Evolutionary conservation across 1,284 basidiomycete species (phyloP).

Genomic region (Abortiporus biennis): DNA sequence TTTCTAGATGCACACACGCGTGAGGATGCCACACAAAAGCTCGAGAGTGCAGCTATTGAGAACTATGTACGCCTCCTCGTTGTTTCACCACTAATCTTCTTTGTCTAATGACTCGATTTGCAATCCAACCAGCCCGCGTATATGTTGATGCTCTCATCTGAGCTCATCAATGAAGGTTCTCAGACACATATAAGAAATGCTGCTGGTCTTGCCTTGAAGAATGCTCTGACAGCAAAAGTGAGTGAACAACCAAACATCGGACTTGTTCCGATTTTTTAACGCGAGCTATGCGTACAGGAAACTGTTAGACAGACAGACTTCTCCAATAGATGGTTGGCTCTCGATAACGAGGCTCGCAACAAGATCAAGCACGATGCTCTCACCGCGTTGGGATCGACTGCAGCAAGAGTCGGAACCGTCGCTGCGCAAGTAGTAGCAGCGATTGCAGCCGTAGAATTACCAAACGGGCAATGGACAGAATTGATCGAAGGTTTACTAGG

Average conservation of each 20-base stretch:
- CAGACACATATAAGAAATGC: constrained; percentile 85
- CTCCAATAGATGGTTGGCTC: constrained; percentile 74
- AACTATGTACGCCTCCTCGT: constrained; percentile 74
- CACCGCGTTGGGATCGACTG: constrained; percentile 72
- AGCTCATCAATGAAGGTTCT: constrained; percentile 72
- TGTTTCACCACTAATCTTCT: constrained; percentile 15
- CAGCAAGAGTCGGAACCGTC: constrained; percentile 75
- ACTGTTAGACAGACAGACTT: constrained; percentile 71
- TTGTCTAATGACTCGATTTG: constrained; percentile 15
- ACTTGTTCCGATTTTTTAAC: no score
- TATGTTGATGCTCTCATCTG: constrained; percentile 80
- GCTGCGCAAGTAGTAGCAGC: constrained; percentile 93
- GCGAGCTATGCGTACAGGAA: no score
- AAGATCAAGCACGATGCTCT: constrained; percentile 91
- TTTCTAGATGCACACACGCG: constrained; percentile 76
- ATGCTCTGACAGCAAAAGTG: constrained; percentile 87
- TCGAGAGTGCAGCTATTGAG: constrained; percentile 78
- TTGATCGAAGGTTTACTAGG: constrained; percentile 85
- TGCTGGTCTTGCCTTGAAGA: constrained; percentile 96
- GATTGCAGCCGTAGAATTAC: constrained; percentile 90
- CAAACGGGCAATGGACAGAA: constrained; percentile 83
- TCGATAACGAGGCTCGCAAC: constrained; percentile 62
- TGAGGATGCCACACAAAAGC: constrained; percentile 82
- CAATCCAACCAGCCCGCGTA: constrained; percentile 66
- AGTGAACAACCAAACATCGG: constrained; percentile 28